A percentile compares a stretch with the other conserved stretches of the same genome.
phyloP scores from a whole-genome alignment of 352 stramenopile species.

The Globisporangium megalacanthum region DNA sequence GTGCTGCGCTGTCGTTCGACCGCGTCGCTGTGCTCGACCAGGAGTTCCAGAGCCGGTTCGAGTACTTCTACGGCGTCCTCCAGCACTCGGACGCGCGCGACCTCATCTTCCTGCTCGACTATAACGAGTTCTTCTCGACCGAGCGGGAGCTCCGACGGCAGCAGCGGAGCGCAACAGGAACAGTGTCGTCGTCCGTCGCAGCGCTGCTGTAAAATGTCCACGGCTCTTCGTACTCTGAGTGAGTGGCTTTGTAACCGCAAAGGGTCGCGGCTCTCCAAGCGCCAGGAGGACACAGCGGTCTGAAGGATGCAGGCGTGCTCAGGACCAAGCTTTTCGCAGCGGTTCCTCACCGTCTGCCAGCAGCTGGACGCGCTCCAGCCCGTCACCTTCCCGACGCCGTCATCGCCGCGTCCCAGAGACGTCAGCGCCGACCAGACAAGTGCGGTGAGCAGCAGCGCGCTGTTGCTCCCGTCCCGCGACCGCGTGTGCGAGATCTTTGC shows the following conservation, averaged over 20 bases:
- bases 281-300: not conserved
- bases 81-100: slow-evolving; percentile 56
- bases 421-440: not conserved
- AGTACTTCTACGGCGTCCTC: slow-evolving; percentile 58
- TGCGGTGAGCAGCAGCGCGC: not conserved
- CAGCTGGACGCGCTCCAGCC: slow-evolving; percentile 29
- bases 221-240: no score
- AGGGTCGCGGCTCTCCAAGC: not conserved
- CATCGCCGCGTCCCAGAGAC: not conserved
- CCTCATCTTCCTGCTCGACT: slow-evolving; percentile 69
- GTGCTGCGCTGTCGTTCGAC: slow-evolving; percentile 18
- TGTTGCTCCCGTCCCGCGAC: slow-evolving; percentile 7
- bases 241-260: not conserved
- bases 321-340: slow-evolving; percentile 11
- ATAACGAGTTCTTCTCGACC: slow-evolving; percentile 57
- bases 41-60: slow-evolving; percentile 54
- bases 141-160: slow-evolving; percentile 33
- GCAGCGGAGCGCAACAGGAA: slow-evolving; percentile 1
- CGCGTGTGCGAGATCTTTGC: slow-evolving; percentile 11
- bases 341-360: slow-evolving; percentile 20
- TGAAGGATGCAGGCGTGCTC: slow-evolving; percentile 7
- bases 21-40: slow-evolving; percentile 35
- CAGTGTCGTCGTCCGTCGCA: not conserved
- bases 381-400: slow-evolving; percentile 1
- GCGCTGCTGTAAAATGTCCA: not conserved